Evolutionary conservation across 225 moss, liverwort and hornwort genomes (phyloP), one percentile per base, ranked within the genome.

Genomic region (Marchantia polymorpha): DNA sequence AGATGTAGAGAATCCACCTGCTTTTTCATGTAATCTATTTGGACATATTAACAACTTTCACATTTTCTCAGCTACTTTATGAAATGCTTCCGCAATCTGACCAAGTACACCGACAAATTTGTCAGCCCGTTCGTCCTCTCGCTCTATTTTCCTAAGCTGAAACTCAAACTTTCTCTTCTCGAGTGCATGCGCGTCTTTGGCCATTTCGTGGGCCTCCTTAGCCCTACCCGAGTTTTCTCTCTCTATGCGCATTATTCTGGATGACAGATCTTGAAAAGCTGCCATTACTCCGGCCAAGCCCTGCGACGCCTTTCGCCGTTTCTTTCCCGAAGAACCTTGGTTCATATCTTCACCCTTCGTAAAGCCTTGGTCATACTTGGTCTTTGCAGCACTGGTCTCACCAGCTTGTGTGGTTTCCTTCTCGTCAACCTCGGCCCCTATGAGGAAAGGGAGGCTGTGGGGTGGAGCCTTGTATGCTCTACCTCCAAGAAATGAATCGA

Each of bases 61-160:
- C 69, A 69, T 69, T 49, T 69, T 69, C 52, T 75, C 56, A 10
- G 75, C 75, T 15, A 75, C 75, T 17, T 75, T 75, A 39, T 75
- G 75, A 59, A 75, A 75, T 17, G 75, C 75, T 59, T 75, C 75
- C 14, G 75, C 75, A 59, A 75, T 75, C 39, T 75, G 75, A 56
- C 58, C 75, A 26, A 75, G 75, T 31, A 75, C 75, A 26, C 46
- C 58, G 10, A 75, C 75, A 30, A 75, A 75, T 26, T 75, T 75
- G 14, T 59, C 39, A 8, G 59, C 75, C 30, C 75, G 58, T 75
- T 55, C 30, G 22, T 75, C 75, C 27, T 75, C 56, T 39, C 75
- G 59, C 58, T 59, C 56, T 31, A 59, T 59, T 58, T 75, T 75
- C 39, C 59, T 75, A 0, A 75, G 56, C 56, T 75, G 75, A 17